These are phyloP conservation scores for Sporobolomyces phaffii DNA, from an alignment of 768 basidiomycete genomes.

Conservation along the genomic window DNA sequence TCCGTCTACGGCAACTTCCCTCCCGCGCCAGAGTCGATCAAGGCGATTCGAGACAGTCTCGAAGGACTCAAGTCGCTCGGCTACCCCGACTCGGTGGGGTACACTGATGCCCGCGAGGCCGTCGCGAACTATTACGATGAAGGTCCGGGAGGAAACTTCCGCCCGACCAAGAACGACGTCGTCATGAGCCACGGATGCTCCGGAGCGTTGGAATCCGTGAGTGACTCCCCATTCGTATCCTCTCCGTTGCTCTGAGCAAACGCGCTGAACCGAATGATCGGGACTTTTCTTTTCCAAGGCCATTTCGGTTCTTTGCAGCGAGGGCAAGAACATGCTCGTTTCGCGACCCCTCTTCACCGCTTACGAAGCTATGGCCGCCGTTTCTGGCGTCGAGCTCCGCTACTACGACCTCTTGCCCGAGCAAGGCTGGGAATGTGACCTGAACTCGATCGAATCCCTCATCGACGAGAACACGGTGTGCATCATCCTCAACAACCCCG, in stretches of 20 bases:
- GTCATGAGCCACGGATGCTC: constrained; percentile 46
- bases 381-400: constrained; percentile 44
- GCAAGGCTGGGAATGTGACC: constrained; percentile 46
- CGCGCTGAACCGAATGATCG: neutral
- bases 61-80: constrained; percentile 41
- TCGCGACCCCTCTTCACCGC: constrained; percentile 47
- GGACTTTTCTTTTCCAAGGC: neutral
- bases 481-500: constrained; percentile 47
- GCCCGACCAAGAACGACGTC: constrained; percentile 25
- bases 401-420: constrained; percentile 47
- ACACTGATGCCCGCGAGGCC: constrained; percentile 43
- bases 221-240: no score
- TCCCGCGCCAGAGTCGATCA: constrained; percentile 42
- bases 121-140: constrained; percentile 46
- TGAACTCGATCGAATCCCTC: constrained; percentile 43
- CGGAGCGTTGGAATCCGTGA: constrained; percentile 46
- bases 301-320: constrained; percentile 41
- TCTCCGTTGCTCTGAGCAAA: no score
- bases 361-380: constrained; percentile 45
- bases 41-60: constrained; percentile 42
- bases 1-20: constrained; percentile 45
- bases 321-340: constrained; percentile 45
- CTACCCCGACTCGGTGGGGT: constrained; percentile 45
- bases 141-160: constrained; percentile 43
- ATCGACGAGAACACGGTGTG: constrained; percentile 47